phyloP scores from a whole-genome alignment of 257 asterid genomes.

The Solanum virginianum region DNA sequence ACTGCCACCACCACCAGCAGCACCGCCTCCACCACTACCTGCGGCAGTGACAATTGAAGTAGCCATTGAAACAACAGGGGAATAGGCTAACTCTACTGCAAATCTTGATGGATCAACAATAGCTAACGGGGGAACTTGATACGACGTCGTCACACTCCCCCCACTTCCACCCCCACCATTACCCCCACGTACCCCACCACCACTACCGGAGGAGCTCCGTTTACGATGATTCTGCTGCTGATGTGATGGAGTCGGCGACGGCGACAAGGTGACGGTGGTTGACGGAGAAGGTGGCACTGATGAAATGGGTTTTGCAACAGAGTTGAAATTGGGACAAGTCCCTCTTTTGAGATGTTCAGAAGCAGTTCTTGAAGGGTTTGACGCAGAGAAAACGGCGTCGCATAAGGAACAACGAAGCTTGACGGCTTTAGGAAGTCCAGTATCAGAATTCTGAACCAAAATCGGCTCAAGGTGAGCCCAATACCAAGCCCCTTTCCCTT shows the following conservation, averaged over 20 bases:
- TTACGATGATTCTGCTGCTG: conserved; percentile 35
- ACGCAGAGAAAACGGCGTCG: conserved; percentile 95
- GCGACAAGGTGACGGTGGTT: conserved; percentile 6
- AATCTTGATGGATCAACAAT: conserved; percentile 69
- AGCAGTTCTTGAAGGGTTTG: conserved; percentile 93
- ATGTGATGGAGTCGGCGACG: conserved; percentile 4
- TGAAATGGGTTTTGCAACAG: conserved; percentile 59
- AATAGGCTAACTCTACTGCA: conserved; percentile 48
- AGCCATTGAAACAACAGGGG: conserved; percentile 35
- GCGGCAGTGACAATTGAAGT: conserved; percentile 23
- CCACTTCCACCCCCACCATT: neutral
- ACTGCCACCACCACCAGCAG: neutral
- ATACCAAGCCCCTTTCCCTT: conserved; percentile 99
- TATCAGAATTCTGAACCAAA: conserved; percentile 60
- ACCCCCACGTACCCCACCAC: neutral
- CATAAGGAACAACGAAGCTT: conserved; percentile 82
- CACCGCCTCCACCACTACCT: conserved; percentile 5
- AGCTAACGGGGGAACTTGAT: conserved; percentile 44
- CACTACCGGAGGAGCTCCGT: conserved; percentile 9
- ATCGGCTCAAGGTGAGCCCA: conserved; percentile 97
- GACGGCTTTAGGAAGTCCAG: conserved; percentile 78
- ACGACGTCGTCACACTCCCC: conserved; percentile 3
- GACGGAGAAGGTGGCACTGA: conserved; percentile 27
- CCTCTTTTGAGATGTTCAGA: conserved; percentile 95
- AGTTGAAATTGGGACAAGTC: conserved; percentile 78